Percentiles rank a stretch among this genome's conserved stretches.
Evolutionary conservation across 2,329 filamentous ascomycete species (phyloP).

Genomic region (Paraconiothyrium brasiliense): DNA sequence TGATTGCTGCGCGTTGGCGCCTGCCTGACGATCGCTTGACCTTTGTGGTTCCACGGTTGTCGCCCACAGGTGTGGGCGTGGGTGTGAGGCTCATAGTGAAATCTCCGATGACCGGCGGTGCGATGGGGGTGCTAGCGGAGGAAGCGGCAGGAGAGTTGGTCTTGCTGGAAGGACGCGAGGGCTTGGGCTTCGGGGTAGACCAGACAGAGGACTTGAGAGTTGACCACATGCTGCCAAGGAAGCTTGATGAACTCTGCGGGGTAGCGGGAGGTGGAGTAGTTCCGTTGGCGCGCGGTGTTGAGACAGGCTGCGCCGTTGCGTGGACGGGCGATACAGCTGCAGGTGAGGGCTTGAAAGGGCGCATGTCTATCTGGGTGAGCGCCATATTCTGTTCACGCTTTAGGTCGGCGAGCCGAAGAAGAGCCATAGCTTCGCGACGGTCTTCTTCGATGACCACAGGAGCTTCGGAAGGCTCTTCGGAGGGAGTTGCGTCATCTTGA

Average conservation of each 20-base stretch:
- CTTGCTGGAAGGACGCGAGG: background rate
- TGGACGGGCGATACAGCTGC: background rate
- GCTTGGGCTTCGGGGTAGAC: constrained; percentile 4
- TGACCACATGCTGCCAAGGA: constrained; percentile 3
- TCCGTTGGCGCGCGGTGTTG: constrained; percentile 3
- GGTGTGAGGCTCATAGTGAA: constrained; percentile 35
- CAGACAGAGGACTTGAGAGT: constrained; percentile 4
- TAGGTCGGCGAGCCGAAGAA: constrained; percentile 2
- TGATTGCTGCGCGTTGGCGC: constrained; percentile 22
- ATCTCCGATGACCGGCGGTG: constrained; percentile 10
- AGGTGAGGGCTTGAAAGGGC: background rate
- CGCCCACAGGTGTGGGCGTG: constrained; percentile 40
- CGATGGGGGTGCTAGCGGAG: constrained; percentile 2
- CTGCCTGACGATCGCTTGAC: constrained; percentile 25
- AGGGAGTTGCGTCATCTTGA: background rate
- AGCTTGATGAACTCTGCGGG: background rate
- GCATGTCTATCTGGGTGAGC: background rate
- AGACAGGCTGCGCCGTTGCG: background rate
- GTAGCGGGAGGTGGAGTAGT: background rate
- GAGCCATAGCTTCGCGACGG: constrained; percentile 4
- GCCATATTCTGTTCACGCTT: background rate
- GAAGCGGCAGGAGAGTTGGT: constrained; percentile 2
- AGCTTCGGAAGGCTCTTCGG: background rate
- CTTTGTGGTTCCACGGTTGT: constrained; percentile 29
- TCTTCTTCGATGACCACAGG: background rate